Evolutionary conservation across 2,329 filamentous ascomycete genomes (phyloP), one percentile per base, ranked within the genome.

Genomic region (Cryphonectria carpinicola): DNA sequence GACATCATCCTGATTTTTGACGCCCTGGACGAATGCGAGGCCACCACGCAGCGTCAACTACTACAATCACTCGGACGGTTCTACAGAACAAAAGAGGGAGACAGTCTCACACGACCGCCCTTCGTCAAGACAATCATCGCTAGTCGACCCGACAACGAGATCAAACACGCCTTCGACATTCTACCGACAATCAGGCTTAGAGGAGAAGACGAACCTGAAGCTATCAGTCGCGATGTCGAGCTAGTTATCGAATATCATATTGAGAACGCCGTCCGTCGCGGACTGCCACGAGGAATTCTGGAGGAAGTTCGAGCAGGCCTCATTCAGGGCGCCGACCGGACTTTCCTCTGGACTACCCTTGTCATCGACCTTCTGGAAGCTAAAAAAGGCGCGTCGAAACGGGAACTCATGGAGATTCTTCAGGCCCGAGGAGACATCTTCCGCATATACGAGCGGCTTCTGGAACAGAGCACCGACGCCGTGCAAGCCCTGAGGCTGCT

Each of bases 301-400:
- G 41, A 63, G 37, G 68, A 70, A 32, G 32, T 75, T 1, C 65
- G 71, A 35, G 32, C 46, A n/a, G 62, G 70, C 32, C 71, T 75
- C 6, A 63, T 72, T 11, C 41, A 46, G 25, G 62, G 71, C 10
- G 75, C 74, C 2, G 75, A 75, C 49, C 58, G 75, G 35, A 76
- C 73, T 8, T 75, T 77, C 41, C 68, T 76, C 22, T 76, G 74
- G 75, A 71, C 73, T 1, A 73, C 74, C 4, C 69, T 75, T 4
- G 71, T 76, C 14, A 68, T 75, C 25, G 37, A 72, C 6, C 67
- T 76, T 0, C 43, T 77, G 25, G 62, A 73, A 11, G 61, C 61
- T 5, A 68, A 70, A 25, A 67, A 66, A 6, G 73, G 73, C 0
- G 73, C 72, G 5, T 73, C 72, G 1, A 62, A 66, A 4, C 66